These are phyloP conservation scores for Solanum microdontum DNA, from an alignment of 257 asterid species.

Conservation along the genomic window DNA sequence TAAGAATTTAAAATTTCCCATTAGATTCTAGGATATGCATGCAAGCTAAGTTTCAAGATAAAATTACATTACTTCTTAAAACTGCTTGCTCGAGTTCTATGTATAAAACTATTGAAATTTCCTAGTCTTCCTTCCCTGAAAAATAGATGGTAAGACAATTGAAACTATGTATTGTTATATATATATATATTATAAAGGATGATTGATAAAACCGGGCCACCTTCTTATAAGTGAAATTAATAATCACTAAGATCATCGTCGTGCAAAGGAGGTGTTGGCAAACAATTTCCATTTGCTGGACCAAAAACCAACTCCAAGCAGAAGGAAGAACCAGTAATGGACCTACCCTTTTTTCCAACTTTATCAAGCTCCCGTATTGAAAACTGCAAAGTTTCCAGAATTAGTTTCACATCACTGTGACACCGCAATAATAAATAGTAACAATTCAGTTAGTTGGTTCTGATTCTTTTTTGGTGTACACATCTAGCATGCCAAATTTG, in stretches of 20 bases:
- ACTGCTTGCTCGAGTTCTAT: neutral
- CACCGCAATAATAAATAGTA: neutral
- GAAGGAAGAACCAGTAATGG: constrained; percentile 62
- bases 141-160: constrained; percentile 3
- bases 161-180: neutral
- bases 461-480: neutral
- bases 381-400: constrained; percentile 27
- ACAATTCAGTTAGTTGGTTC: neutral
- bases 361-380: constrained; percentile 51
- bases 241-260: constrained; percentile 5
- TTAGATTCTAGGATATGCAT: neutral
- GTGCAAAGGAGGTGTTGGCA: constrained; percentile 14
- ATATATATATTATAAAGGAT: neutral
- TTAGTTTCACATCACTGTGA: neutral
- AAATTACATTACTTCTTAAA: neutral
- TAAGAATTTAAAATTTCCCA: neutral
- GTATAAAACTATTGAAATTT: neutral
- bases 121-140: neutral
- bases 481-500: neutral
- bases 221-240: neutral
- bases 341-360: constrained; percentile 51
- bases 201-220: neutral
- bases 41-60: neutral
- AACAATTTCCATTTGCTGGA: constrained; percentile 33
- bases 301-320: constrained; percentile 67